Evolutionary conservation across 306 rosid genomes (phyloP).

Genomic region (Glycyrrhiza uralensis): DNA sequence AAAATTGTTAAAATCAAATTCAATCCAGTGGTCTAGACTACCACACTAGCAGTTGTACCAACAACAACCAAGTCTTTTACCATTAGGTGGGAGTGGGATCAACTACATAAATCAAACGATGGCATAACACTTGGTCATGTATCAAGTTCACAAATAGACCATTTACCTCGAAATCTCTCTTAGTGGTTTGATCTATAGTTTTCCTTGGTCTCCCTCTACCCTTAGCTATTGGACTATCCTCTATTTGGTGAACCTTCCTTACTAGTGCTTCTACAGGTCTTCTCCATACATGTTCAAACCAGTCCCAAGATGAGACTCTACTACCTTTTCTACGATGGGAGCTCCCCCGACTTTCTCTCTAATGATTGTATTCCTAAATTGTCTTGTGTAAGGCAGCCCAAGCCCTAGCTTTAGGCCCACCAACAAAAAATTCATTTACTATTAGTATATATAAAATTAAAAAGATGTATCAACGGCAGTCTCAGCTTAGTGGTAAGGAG

Average conservation of each 20-base stretch:
- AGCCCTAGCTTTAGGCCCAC: no score
- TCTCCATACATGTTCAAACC: neutral
- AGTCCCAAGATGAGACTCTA: neutral
- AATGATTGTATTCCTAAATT: neutral
- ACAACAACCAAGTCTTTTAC: neutral
- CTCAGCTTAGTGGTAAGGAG: no score
- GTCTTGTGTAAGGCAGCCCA: no score
- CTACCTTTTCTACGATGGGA: neutral
- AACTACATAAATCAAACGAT: neutral
- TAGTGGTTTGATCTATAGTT: neutral
- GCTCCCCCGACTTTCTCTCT: neutral
- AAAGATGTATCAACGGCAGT: no score
- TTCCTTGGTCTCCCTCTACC: neutral
- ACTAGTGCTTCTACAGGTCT: neutral
- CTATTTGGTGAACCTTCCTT: neutral
- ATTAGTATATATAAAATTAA: no score
- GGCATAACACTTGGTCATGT: neutral
- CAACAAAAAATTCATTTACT: no score
- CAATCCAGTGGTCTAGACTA: conserved; percentile 8
- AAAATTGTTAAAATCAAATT: neutral
- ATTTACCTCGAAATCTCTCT: neutral
- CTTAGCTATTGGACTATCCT: no score
- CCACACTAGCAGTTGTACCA: neutral
- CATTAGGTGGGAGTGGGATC: neutral
- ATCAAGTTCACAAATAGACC: neutral